Base-by-base conservation (phyloP, 106 monocot species). In the Dactylorhiza incarnata region DNA sequence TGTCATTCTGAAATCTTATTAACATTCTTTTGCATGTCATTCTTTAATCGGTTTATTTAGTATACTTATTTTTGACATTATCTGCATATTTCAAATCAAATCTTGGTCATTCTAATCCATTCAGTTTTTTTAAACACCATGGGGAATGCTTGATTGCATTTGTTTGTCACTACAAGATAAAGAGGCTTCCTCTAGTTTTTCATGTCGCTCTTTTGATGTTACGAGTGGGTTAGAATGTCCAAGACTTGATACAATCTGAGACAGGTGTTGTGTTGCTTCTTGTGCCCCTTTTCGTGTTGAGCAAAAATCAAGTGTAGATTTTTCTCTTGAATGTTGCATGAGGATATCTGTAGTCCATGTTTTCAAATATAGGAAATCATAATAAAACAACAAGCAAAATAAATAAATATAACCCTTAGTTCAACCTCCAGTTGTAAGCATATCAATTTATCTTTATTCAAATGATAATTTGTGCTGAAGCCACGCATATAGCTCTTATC, bases 201-300 rank as follows among this genome's bases (percentile, higher is more conserved):
- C 87, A 62, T 84, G 87, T 47, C 94, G 97, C 45, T 87, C 78
- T 73, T 84, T 86, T 4, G 97, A 97, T 75, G 86, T 87, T 55
- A 97, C 82, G 65, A 97, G 94, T 20, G 93, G 97, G 81, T 97
- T 97, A 62, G 97, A 89, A 82, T 84, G 82, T 71, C 91, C 97
- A 76, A 89, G 91, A 15, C 45, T 78, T 71, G 79, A 77, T 81
- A 82, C 93, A 70, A 77, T 86, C 62, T 82, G 85, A 78, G 94
- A 89, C 19, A 97, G 86, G 71, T 81, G 84, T 76, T 97, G 94
- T 78, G 97, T 91, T 46, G 89, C n/a, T 84, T 94, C 97, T 77
- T 91, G 94, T 71, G 97, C 97, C 59, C 97, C 94, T 82, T 89
- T 97, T 91, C 97, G 89, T 45, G 94, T 97, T 65, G 94, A 97